phyloP scores from a whole-genome alignment of 1,139 yeast genomes.

The Candida frijolesensis region DNA sequence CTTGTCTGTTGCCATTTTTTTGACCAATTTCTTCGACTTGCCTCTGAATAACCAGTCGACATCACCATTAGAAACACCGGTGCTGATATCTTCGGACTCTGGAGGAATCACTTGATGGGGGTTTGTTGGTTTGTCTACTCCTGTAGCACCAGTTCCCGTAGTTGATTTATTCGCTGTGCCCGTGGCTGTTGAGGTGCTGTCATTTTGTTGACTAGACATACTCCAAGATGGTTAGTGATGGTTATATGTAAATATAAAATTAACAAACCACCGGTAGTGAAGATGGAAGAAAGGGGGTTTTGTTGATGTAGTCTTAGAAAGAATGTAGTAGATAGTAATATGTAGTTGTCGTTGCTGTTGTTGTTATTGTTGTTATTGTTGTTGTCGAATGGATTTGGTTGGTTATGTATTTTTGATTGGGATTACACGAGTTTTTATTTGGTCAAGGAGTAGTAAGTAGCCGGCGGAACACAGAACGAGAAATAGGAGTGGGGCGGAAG shows the following conservation, averaged over 20 bases:
- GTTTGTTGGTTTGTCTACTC: constrained; percentile 5
- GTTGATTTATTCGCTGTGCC: neutral
- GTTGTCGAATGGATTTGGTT: too few species aligned
- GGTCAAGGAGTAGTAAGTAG: neutral
- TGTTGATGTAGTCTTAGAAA: too few species aligned
- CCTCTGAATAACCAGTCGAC: constrained; percentile 78
- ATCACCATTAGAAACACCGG: constrained; percentile 70
- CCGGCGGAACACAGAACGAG: too few species aligned
- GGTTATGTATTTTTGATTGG: too few species aligned
- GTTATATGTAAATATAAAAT: too few species aligned
- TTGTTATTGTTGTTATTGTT: too few species aligned
- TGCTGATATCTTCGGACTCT: constrained; percentile 23
- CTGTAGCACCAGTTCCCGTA: neutral
- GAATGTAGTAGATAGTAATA: too few species aligned
- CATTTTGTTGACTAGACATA: constrained; percentile 2
- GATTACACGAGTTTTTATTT: too few species aligned
- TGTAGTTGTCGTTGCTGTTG: neutral
- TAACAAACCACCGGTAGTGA: too few species aligned
- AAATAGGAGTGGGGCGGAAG: too few species aligned
- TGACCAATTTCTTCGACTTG: constrained; percentile 57
- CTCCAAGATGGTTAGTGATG: neutral
- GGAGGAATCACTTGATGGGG: constrained; percentile 8
- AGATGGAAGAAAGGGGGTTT: too few species aligned
- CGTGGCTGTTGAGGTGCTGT: neutral
- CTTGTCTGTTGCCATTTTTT: constrained; percentile 30